Conservation (phyloP, 2,329 filamentous ascomycete species). For the Fusarium sororula region DNA sequence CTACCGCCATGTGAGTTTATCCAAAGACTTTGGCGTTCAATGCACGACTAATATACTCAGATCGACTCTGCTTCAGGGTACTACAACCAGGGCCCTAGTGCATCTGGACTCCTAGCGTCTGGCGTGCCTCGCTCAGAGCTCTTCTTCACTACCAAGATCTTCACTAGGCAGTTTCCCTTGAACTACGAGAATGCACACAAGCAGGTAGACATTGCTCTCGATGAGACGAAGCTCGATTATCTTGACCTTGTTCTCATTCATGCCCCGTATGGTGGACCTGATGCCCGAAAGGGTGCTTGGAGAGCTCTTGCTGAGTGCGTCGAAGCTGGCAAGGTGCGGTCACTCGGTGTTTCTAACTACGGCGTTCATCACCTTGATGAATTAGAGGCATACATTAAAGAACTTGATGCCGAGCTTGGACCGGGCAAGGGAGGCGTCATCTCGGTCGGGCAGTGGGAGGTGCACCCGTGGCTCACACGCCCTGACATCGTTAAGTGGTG, state of each 20-base stretch:
- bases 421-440: slow-evolving; percentile 75
- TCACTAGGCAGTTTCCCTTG: slow-evolving; percentile 49
- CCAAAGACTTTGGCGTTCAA: background rate
- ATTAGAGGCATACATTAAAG: slow-evolving; percentile 65
- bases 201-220: slow-evolving; percentile 70
- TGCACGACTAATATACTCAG: slow-evolving; percentile 39
- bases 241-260: slow-evolving; percentile 74
- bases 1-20: slow-evolving; percentile 60
- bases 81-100: slow-evolving; percentile 60
- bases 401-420: slow-evolving; percentile 69
- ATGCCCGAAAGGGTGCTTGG: slow-evolving; percentile 67
- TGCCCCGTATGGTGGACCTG: slow-evolving; percentile 66
- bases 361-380: slow-evolving; percentile 70
- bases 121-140: slow-evolving; percentile 57
- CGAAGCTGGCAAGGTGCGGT: slow-evolving; percentile 68
- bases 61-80: slow-evolving; percentile 65
- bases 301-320: slow-evolving; percentile 70
- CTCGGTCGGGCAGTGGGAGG: slow-evolving; percentile 86
- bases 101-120: slow-evolving; percentile 54
- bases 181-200: slow-evolving; percentile 71
- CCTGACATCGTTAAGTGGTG: slow-evolving; percentile 84
- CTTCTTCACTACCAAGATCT: slow-evolving; percentile 67
- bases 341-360: slow-evolving; percentile 72
- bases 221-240: slow-evolving; percentile 70
- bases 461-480: slow-evolving; percentile 89